Evolutionary conservation across 257 asterid species (phyloP), one percentile per base, ranked within the genome.

Genomic region (Marsdenia floribunda): DNA sequence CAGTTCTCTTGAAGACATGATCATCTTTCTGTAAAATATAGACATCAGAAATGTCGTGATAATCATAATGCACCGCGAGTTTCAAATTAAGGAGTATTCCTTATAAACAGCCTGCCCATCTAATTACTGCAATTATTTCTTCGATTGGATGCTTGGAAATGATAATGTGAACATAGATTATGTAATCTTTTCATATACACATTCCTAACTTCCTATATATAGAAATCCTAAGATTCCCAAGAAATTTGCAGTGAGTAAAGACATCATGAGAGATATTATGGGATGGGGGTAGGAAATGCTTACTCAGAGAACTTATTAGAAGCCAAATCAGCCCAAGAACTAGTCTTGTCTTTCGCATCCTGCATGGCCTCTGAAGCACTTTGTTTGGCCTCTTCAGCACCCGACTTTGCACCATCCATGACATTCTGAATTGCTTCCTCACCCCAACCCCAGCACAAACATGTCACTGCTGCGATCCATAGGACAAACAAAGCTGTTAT

Each of bases 281-380:
- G 46, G 33, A 29, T 0, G 1, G 33, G 33, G 33, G 33, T 29
- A 29, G 33, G 33, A 29, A 29, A 18, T 22, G 40, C 78, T 80
- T 83, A 88, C 96, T 80, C 84, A 2, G 89, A 73, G 26, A 86
- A 78, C 64, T 82, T 85, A 82, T 46, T 68, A 16, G 74, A 3
- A 69, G 89, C 88, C 94, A 88, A 83, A 68, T 70, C 85, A 24
- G 89, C 44, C 91, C 86, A 84, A 55, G 86, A 75, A 59, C 76
- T 77, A 44, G 86, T 78, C 8, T 44, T 73, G 2, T 83, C 82
- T 44, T 79, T 75, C n/a, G 82, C 88, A 6, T 64, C 77, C 1
- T 76, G 55, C 84, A 66, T 65, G 54, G 80, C 54, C 9, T 74
- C 73, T 0, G 68, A 54, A 26, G 73, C 73, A 49, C 52, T 61